These are phyloP conservation scores for Cyclotella kingstonii DNA, from an alignment of 108 stramenopile species.

Conservation along the genomic window DNA sequence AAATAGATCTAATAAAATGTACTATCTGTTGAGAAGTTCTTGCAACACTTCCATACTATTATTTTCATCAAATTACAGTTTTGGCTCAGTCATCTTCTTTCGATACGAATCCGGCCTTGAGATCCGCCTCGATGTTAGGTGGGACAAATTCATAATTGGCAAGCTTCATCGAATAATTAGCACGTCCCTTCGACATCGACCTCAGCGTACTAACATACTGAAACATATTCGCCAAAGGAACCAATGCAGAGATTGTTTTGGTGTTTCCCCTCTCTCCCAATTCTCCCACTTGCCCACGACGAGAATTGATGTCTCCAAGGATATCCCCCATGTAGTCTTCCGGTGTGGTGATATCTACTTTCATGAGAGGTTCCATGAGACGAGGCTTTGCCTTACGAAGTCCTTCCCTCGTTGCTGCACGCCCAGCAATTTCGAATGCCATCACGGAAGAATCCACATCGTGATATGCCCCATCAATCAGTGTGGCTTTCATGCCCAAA, in stretches of 20 bases:
- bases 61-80: not conserved
- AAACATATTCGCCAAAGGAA: constrained; percentile 99
- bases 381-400: constrained; percentile 93
- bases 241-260: constrained; percentile 91
- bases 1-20: no score
- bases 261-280: constrained; percentile 93
- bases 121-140: constrained; percentile 84
- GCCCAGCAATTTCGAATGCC: constrained; percentile 93
- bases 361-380: constrained; percentile 98
- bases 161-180: constrained; percentile 97
- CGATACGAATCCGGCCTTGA: constrained; percentile 83
- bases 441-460: constrained; percentile 89
- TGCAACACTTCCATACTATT: constrained; percentile 4
- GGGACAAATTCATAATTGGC: constrained; percentile 96
- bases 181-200: constrained; percentile 95
- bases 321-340: constrained; percentile 99
- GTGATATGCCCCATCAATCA: constrained; percentile 88
- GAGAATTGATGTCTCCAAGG: constrained; percentile 95
- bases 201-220: constrained; percentile 95
- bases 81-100: constrained; percentile 62
- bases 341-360: constrained; percentile 96
- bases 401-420: constrained; percentile 92
- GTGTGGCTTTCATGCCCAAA: constrained; percentile 93
- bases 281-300: constrained; percentile 94
- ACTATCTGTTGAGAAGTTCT: no score